phyloP scores from a whole-genome alignment of 2,329 filamentous ascomycete genomes.

The Endocalyx cinctus region DNA sequence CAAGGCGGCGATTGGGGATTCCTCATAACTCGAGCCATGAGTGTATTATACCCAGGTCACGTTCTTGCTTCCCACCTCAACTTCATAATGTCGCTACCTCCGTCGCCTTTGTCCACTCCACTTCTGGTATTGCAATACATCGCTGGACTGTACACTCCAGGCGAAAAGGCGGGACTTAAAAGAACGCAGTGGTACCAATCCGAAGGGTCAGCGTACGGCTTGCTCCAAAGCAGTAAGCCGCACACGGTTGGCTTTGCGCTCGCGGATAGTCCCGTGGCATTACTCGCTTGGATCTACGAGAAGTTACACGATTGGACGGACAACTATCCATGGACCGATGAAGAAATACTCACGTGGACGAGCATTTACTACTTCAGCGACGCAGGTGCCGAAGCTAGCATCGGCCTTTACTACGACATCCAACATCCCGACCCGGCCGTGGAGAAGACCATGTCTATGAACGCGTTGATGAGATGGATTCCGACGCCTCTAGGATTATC shows the following conservation, averaged over 20 bases:
- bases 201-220: not conserved
- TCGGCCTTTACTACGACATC: slow-evolving; percentile 70
- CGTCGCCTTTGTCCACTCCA: too few species aligned
- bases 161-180: not conserved
- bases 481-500: slow-evolving; percentile 40
- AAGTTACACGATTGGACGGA: slow-evolving; percentile 77
- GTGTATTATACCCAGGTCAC: not conserved
- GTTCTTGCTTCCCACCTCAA: not conserved
- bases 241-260: slow-evolving; percentile 67
- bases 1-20: too few species aligned
- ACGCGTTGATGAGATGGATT: slow-evolving; percentile 9
- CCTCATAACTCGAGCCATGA: not conserved
- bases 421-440: too few species aligned
- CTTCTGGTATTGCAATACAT: not conserved
- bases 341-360: slow-evolving; percentile 73
- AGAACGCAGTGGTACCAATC: not conserved
- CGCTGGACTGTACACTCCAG: not conserved
- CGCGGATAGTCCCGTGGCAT: slow-evolving; percentile 62
- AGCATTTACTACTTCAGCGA: slow-evolving; percentile 67
- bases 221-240: slow-evolving; percentile 59
- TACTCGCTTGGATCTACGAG: slow-evolving; percentile 76
- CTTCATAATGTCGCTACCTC: not conserved
- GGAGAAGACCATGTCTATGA: too few species aligned
- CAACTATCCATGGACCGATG: slow-evolving; percentile 65
- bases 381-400: slow-evolving; percentile 59